These are phyloP conservation scores for Avena atlantica DNA, from an alignment of 176 grass and related monocot genomes.

Conservation along the genomic window DNA sequence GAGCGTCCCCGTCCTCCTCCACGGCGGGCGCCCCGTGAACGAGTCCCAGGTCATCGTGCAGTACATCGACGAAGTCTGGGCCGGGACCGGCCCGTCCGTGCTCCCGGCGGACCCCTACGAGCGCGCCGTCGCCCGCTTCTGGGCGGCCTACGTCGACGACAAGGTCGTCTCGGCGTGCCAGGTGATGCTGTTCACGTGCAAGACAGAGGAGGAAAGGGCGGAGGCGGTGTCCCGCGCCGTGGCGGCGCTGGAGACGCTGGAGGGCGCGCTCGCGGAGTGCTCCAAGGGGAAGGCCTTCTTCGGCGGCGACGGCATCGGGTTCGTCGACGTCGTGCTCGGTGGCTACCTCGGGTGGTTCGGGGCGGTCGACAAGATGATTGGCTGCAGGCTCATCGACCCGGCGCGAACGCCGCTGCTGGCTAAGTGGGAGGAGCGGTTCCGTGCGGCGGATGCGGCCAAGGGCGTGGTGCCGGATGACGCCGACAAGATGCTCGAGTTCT, in stretches of 20 bases:
- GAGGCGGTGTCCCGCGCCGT: slow-evolving; percentile 31
- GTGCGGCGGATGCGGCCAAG: slow-evolving; percentile 40
- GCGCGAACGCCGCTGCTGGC: slow-evolving; percentile 51
- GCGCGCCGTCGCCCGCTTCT: slow-evolving; percentile 69
- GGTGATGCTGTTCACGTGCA: slow-evolving; percentile 36
- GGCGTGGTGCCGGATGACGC: slow-evolving; percentile 54
- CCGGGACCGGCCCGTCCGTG: slow-evolving; percentile 26
- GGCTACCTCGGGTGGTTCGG: slow-evolving; percentile 59
- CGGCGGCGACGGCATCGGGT: slow-evolving; percentile 63
- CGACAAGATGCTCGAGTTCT: slow-evolving; percentile 54
- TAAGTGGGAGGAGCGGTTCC: slow-evolving; percentile 62
- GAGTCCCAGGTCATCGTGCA: slow-evolving; percentile 70
- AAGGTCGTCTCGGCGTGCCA: slow-evolving; percentile 45
- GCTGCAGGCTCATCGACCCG: slow-evolving; percentile 51
- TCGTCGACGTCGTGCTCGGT: slow-evolving; percentile 68
- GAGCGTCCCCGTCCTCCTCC: slow-evolving; percentile 67
- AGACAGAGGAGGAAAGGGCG: slow-evolving; percentile 51
- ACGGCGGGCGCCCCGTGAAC: slow-evolving; percentile 42
- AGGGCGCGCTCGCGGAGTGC: slow-evolving; percentile 45
- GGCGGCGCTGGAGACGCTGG: slow-evolving; percentile 52
- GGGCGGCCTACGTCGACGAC: slow-evolving; percentile 66
- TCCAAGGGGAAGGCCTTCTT: slow-evolving; percentile 48
- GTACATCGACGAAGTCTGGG: slow-evolving; percentile 82
- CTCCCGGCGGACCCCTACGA: slow-evolving; percentile 65
- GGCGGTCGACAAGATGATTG: slow-evolving; percentile 33